These are phyloP conservation scores for Flaveria floridana DNA, from an alignment of 140 eudicot genomes.

Conservation along the genomic window DNA sequence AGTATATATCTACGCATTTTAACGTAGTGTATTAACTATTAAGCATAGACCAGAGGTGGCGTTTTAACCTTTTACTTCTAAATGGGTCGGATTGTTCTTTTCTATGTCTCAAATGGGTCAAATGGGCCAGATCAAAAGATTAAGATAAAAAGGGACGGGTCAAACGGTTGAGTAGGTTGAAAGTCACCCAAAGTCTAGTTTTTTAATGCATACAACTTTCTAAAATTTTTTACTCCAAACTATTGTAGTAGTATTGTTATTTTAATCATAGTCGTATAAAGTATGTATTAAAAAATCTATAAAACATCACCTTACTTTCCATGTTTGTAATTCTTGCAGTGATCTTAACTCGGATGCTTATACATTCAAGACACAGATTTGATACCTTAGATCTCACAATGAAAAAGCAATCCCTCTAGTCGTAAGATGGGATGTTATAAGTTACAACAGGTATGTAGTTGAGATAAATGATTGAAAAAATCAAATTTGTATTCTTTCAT, in stretches of 20 bases:
- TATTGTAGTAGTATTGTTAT: neutral
- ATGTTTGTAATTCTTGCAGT: conserved; percentile 23
- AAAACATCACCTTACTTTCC: neutral
- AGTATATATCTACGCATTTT: neutral
- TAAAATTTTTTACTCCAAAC: neutral
- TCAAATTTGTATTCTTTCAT: conserved; percentile 39
- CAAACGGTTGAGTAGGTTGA: neutral
- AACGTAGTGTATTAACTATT: too few relatives aligned
- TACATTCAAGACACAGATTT: conserved; percentile 28
- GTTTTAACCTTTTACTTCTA: too few relatives aligned
- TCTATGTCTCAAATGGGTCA: neutral
- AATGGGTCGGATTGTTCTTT: too few relatives aligned
- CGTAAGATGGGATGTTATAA: conserved; percentile 24
- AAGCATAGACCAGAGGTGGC: too few relatives aligned
- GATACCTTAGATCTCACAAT: conserved; percentile 19
- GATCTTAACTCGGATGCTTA: conserved; percentile 23
- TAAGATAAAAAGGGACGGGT: neutral
- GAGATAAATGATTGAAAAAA: conserved; percentile 27
- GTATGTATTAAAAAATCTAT: neutral
- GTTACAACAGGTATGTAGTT: conserved; percentile 41
- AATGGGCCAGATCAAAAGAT: neutral
- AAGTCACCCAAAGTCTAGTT: neutral
- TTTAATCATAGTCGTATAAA: neutral
- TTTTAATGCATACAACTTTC: neutral
- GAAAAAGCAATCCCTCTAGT: conserved; percentile 23